A percentile compares a stretch with the other conserved stretches of the same genome.
phyloP scores from a whole-genome alignment of 495 filamentous ascomycete genomes.

The Neurospora discreta region DNA sequence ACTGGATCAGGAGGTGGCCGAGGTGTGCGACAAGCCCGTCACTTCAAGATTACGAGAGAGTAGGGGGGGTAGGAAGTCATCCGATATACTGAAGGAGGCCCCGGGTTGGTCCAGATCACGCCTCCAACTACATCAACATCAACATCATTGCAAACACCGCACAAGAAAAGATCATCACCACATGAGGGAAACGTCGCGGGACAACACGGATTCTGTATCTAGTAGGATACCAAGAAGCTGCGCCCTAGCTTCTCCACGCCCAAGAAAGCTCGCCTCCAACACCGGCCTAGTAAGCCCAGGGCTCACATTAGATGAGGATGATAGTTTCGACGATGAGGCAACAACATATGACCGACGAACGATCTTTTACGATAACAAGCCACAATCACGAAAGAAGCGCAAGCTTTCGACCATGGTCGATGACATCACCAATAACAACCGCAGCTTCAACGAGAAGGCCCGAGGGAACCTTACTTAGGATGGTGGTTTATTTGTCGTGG shows the following conservation, averaged over 20 bases:
- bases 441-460: background rate
- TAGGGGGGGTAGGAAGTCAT: background rate
- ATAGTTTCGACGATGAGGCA: background rate
- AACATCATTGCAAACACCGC: background rate
- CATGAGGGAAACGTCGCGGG: background rate
- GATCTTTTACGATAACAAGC: background rate
- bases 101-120: background rate
- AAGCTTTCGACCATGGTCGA: background rate
- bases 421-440: background rate
- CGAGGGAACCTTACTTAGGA: background rate
- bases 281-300: background rate
- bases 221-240: background rate
- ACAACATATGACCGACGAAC: background rate
- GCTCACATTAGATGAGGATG: background rate
- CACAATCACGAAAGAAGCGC: background rate
- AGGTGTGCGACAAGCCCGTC: constrained; percentile 38
- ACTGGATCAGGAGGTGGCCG: constrained; percentile 34
- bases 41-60: constrained; percentile 1
- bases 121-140: background rate
- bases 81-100: constrained; percentile 14
- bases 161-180: background rate
- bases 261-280: background rate
- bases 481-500: background rate
- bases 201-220: background rate
- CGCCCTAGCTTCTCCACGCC: background rate